These are phyloP conservation scores for Thelonectria olida DNA, from an alignment of 2,329 filamentous ascomycete species.

Conservation along the genomic window DNA sequence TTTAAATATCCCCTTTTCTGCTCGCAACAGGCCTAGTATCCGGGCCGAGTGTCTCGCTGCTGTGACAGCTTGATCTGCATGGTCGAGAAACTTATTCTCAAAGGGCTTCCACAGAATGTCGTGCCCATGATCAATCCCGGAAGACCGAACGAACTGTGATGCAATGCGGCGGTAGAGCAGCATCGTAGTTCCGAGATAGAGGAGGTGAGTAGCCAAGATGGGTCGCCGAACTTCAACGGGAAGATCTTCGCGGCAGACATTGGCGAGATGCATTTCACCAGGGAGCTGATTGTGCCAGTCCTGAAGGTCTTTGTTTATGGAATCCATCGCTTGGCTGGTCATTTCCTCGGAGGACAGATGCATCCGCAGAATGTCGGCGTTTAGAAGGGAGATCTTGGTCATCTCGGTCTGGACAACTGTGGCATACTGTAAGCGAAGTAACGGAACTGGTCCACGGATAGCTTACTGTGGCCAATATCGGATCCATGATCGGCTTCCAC, in stretches of 20 bases:
- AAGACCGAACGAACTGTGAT: not conserved
- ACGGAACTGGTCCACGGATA: no score
- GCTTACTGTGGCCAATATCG: no score
- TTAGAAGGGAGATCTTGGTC: not conserved
- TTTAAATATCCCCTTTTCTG: not conserved
- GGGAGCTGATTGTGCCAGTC: not conserved
- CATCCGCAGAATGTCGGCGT: constrained; percentile 1
- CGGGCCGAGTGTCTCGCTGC: not conserved
- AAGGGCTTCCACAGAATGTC: not conserved
- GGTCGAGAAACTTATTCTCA: not conserved
- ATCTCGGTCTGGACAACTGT: constrained; percentile 2
- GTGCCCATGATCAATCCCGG: no score
- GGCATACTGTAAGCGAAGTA: no score
- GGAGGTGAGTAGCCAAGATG: not conserved
- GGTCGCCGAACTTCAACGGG: no score
- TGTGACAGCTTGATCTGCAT: not conserved
- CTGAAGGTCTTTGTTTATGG: not conserved
- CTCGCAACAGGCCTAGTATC: not conserved
- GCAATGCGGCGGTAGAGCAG: not conserved
- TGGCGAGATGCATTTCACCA: not conserved
- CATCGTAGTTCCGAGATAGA: not conserved
- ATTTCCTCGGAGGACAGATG: not conserved
- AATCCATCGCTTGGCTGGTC: not conserved
- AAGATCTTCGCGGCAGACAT: not conserved
- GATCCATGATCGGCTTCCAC: no score